Percentiles rank a stretch among this genome's conserved stretches.
These are phyloP conservation scores for Apiotrichum veenhuisii DNA, from an alignment of 1,284 basidiomycete genomes.

Conservation along the genomic window DNA sequence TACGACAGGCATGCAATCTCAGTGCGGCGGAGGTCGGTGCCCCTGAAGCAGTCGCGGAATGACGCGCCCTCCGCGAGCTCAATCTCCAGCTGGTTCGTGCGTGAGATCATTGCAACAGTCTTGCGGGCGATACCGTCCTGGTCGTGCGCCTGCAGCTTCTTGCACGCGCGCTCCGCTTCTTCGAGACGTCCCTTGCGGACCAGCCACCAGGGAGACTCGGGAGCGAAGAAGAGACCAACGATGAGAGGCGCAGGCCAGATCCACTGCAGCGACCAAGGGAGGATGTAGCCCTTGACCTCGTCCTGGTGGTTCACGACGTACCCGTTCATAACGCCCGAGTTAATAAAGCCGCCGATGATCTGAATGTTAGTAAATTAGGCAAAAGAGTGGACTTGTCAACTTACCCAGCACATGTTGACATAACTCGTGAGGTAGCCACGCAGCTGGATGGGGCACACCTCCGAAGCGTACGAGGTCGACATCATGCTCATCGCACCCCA, in stretches of 20 bases:
- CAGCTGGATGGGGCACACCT: constrained; percentile 48
- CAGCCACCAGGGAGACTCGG: constrained; percentile 32
- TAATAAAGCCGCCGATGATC: constrained; percentile 3
- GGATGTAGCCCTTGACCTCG: not conserved
- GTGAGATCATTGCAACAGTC: constrained; percentile 33
- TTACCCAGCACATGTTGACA: constrained; percentile 55
- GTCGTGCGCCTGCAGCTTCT: not conserved
- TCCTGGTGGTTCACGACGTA: not conserved
- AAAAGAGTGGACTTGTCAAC: not conserved
- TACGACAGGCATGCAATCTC: constrained; percentile 18
- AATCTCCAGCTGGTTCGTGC: constrained; percentile 26
- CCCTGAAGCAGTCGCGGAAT: constrained; percentile 36
- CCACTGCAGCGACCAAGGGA: constrained; percentile 36
- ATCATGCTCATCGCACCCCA: constrained; percentile 48
- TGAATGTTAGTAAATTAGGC: constrained; percentile 30
- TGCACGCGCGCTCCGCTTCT: constrained; percentile 4
- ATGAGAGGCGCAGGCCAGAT: constrained; percentile 39
- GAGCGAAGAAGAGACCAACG: constrained; percentile 22
- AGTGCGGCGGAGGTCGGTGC: constrained; percentile 50
- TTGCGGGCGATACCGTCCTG: constrained; percentile 18
- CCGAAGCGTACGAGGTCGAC: constrained; percentile 51
- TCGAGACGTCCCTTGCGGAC: constrained; percentile 25
- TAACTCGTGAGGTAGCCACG: constrained; percentile 32
- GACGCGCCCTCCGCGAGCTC: constrained; percentile 7
- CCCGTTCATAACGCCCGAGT: constrained; percentile 2